Evolutionary conservation across 179 eudicot genomes (phyloP).

Genomic region (Gypsophila paniculata): DNA sequence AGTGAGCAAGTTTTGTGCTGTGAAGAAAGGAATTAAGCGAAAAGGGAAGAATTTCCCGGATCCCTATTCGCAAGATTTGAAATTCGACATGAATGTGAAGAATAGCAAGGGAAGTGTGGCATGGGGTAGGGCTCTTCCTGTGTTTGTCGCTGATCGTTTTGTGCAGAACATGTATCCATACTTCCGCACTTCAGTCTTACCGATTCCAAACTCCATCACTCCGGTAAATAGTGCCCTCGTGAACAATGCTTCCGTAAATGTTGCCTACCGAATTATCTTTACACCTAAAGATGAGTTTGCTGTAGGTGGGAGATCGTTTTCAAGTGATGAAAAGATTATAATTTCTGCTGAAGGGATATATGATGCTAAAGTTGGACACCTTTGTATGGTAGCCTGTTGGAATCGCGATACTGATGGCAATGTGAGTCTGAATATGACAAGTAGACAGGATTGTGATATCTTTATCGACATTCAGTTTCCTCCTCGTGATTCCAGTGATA

Average conservation of each 20-base stretch:
- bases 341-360: constrained; percentile 82
- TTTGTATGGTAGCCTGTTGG: constrained; percentile 86
- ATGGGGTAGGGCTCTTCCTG: constrained; percentile 65
- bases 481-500: constrained; percentile 36
- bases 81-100: constrained; percentile 60
- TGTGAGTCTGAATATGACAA: constrained; percentile 20
- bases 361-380: constrained; percentile 47
- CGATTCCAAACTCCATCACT: constrained; percentile 12
- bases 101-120: constrained; percentile 42
- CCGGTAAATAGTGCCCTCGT: constrained; percentile 23
- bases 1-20: constrained; percentile 39
- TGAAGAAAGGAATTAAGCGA: constrained; percentile 27
- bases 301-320: constrained; percentile 34
- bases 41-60: constrained; percentile 46
- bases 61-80: constrained; percentile 62
- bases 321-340: constrained; percentile 27
- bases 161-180: constrained; percentile 26
- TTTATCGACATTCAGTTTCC: constrained; percentile 51
- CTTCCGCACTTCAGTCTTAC: constrained; percentile 15
- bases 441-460: constrained; percentile 63
- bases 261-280: constrained; percentile 53
- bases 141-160: constrained; percentile 48
- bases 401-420: constrained; percentile 27
- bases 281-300: constrained; percentile 32
- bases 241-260: constrained; percentile 30